Conservation (phyloP, 2,329 filamentous ascomycete species). For the Fusarium denticulatum region DNA sequence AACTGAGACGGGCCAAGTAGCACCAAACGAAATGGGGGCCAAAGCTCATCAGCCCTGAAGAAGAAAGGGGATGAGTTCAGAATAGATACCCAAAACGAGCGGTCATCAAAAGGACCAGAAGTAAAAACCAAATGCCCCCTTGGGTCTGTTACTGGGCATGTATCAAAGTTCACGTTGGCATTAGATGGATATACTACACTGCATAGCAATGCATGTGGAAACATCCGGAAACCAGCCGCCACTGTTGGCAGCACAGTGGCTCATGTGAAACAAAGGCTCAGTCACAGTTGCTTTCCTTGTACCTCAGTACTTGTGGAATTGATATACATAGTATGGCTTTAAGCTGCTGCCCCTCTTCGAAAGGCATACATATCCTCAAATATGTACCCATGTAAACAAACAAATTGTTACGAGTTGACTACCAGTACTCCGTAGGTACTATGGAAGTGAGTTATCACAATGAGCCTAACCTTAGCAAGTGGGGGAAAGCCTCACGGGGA, state of each 20-base stretch:
- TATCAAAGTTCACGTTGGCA: neutral
- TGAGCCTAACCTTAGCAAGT: neutral
- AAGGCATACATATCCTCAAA: neutral
- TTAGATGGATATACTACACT: neutral
- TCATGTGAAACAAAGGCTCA: conserved; percentile 5
- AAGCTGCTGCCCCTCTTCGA: neutral
- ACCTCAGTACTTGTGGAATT: neutral
- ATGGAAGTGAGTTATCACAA: neutral
- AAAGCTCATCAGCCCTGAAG: conserved; percentile 21
- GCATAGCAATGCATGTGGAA: neutral
- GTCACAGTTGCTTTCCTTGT: conserved; percentile 6
- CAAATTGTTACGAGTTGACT: neutral
- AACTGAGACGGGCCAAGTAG: conserved; percentile 3
- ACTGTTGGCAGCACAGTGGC: conserved; percentile 6
- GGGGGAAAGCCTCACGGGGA: neutral
- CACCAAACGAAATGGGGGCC: conserved; percentile 27
- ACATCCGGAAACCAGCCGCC: conserved; percentile 21
- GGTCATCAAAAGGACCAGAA: neutral
- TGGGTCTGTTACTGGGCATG: neutral
- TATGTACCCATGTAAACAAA: neutral
- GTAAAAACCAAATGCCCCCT: conserved; percentile 9
- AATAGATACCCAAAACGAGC: neutral
- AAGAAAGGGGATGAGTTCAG: conserved; percentile 6
- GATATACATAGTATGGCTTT: no score
- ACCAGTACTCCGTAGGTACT: no score